Evolutionary conservation across 139 green algal species (phyloP).

Genomic region (Micromonas commoda): DNA sequence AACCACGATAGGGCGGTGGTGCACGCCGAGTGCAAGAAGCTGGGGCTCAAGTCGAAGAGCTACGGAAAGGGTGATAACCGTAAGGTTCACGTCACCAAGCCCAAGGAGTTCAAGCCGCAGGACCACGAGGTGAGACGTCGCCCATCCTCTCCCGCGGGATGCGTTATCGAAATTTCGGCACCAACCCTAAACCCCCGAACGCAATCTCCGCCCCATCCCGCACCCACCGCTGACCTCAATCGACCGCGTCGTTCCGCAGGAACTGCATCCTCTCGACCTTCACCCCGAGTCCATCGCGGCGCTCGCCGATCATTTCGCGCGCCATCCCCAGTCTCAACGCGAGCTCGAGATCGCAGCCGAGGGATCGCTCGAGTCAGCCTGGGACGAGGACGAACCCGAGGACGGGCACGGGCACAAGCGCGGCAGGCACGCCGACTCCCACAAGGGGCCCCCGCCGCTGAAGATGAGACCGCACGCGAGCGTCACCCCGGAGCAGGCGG

Average conservation of each 20-base stretch:
- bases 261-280: not conserved
- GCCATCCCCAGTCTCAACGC: not conserved
- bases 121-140: not conserved
- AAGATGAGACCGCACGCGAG: not conserved
- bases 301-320: conserved; percentile 8
- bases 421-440: not conserved
- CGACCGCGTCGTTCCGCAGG: no score
- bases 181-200: no score
- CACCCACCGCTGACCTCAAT: no score
- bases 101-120: not conserved
- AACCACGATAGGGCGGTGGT: conserved; percentile 17
- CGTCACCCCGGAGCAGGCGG: not conserved
- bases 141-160: not conserved
- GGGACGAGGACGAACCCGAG: not conserved
- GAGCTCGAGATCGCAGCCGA: not conserved
- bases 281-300: not conserved
- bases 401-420: not conserved
- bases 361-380: not conserved
- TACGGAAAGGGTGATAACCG: conserved; percentile 20
- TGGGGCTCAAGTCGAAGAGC: conserved; percentile 21
- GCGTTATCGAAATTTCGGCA: not conserved
- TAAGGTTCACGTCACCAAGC: conserved; percentile 22
- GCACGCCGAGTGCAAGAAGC: conserved; percentile 24
- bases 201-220: no score
- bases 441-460: not conserved